Evolutionary conservation across 768 basidiomycete genomes (phyloP).

Genomic region (Boletus insuetus): DNA sequence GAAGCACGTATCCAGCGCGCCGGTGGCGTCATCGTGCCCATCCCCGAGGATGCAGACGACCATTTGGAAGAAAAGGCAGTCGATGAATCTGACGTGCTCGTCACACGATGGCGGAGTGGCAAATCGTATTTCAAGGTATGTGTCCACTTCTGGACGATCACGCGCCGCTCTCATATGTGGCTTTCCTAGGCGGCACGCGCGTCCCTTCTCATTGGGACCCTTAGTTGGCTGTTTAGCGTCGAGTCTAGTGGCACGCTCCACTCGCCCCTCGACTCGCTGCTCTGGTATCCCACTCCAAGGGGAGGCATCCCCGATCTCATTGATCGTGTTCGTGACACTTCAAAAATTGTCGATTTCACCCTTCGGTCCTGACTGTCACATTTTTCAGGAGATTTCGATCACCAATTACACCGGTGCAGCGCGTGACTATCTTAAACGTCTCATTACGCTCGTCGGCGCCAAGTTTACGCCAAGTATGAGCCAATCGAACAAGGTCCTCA

Average conservation of each 20-base stretch:
- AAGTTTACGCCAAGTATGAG: slow-evolving; percentile 82
- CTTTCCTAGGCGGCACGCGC: slow-evolving; percentile 50
- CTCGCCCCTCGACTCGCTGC: slow-evolving; percentile 67
- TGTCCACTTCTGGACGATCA: background rate
- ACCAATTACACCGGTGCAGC: slow-evolving; percentile 88
- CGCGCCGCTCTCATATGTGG: background rate
- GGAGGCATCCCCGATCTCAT: slow-evolving; percentile 57
- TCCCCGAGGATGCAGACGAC: slow-evolving; percentile 43
- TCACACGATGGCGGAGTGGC: slow-evolving; percentile 69
- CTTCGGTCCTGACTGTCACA: background rate
- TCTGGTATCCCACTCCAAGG: slow-evolving; percentile 82
- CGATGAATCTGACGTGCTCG: slow-evolving; percentile 63
- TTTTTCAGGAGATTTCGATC: slow-evolving; percentile 66
- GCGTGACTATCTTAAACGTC: slow-evolving; percentile 82
- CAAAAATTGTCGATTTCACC: background rate
- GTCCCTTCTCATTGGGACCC: slow-evolving; percentile 56
- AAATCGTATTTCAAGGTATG: slow-evolving; percentile 67
- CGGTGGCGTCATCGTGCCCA: slow-evolving; percentile 55
- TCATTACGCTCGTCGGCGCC: slow-evolving; percentile 76
- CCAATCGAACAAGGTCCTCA: slow-evolving; percentile 70
- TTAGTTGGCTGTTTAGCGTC: slow-evolving; percentile 83
- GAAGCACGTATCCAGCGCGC: slow-evolving; percentile 57
- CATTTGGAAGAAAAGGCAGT: slow-evolving; percentile 36
- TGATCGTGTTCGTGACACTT: slow-evolving; percentile 49
- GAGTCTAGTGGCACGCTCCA: slow-evolving; percentile 59